Conservation (phyloP, 768 basidiomycete genomes). For the Auriscalpium vulgare region DNA sequence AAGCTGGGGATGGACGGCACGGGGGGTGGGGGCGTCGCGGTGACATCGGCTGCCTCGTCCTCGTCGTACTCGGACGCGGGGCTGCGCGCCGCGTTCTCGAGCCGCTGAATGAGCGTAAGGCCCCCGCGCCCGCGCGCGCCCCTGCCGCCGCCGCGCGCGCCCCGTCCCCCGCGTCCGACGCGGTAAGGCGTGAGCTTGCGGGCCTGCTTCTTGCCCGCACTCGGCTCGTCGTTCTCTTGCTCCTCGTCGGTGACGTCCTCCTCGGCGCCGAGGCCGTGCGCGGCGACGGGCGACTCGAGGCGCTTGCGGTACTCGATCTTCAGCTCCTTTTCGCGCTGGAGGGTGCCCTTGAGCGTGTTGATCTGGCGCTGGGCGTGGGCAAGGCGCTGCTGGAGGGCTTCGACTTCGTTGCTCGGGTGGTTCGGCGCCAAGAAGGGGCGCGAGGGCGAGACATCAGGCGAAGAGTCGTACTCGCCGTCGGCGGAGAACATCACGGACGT, state of each 20-base stretch:
- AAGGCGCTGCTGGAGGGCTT: constrained; percentile 70
- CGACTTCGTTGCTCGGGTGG: constrained; percentile 75
- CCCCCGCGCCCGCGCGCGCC: constrained; percentile 11
- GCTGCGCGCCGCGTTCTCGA: constrained; percentile 13
- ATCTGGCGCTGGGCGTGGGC: constrained; percentile 86
- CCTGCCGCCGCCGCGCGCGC: constrained; percentile 14
- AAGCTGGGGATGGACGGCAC: constrained; percentile 5
- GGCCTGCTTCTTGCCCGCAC: constrained; percentile 6
- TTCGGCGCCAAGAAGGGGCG: constrained; percentile 61
- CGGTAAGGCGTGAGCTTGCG: constrained; percentile 9
- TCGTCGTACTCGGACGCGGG: constrained; percentile 12
- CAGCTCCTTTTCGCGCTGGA: constrained; percentile 79
- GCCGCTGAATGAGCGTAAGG: constrained; percentile 12
- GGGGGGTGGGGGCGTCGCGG: constrained; percentile 11
- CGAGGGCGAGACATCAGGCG: constrained; percentile 54
- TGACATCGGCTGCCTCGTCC: constrained; percentile 10
- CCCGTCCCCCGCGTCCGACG: constrained; percentile 8
- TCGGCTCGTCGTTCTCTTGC: constrained; percentile 19
- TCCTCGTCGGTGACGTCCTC: constrained; percentile 42
- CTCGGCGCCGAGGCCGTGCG: constrained; percentile 33
- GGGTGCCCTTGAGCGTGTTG: constrained; percentile 67
- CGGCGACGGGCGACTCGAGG: constrained; percentile 36
- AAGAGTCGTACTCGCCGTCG: constrained; percentile 40
- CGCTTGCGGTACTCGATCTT: constrained; percentile 55
- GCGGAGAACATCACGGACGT: constrained; percentile 38